Percentiles rank a stretch among this genome's conserved stretches.
These are phyloP conservation scores for Trapa incisa DNA, from an alignment of 345 rosid species.

Conservation along the genomic window DNA sequence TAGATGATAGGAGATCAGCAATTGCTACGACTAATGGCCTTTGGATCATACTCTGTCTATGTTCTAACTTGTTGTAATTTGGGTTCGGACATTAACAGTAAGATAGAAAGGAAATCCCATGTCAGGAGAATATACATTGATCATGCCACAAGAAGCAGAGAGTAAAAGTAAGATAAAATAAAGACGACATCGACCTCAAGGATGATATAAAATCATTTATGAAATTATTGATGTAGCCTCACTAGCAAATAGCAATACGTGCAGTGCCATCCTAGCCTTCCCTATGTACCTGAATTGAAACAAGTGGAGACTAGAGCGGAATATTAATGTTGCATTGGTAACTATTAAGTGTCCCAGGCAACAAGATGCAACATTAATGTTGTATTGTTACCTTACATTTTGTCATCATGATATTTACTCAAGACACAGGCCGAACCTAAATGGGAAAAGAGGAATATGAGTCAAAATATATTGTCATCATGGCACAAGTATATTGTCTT, in stretches of 20 bases:
- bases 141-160: not conserved
- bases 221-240: not conserved
- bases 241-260: too few species aligned
- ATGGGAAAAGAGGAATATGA: not conserved
- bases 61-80: slow-evolving; percentile 45
- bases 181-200: not conserved
- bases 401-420: slow-evolving; percentile 29
- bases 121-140: not conserved
- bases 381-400: slow-evolving; percentile 37
- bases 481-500: not conserved
- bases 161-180: not conserved
- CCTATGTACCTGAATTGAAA: slow-evolving; percentile 41
- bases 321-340: slow-evolving; percentile 54
- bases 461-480: not conserved
- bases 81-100: slow-evolving; percentile 54
- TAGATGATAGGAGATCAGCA: slow-evolving; percentile 32
- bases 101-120: not conserved
- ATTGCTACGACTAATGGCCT: slow-evolving; percentile 51
- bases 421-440: slow-evolving; percentile 49
- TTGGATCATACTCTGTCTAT: slow-evolving; percentile 62
- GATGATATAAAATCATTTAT: not conserved
- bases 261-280: too few species aligned
- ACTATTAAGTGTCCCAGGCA: slow-evolving; percentile 37
- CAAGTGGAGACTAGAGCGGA: slow-evolving; percentile 40
- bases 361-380: not conserved